Conservation (phyloP, 257 asterid genomes). For the Eucommia ulmoides region DNA sequence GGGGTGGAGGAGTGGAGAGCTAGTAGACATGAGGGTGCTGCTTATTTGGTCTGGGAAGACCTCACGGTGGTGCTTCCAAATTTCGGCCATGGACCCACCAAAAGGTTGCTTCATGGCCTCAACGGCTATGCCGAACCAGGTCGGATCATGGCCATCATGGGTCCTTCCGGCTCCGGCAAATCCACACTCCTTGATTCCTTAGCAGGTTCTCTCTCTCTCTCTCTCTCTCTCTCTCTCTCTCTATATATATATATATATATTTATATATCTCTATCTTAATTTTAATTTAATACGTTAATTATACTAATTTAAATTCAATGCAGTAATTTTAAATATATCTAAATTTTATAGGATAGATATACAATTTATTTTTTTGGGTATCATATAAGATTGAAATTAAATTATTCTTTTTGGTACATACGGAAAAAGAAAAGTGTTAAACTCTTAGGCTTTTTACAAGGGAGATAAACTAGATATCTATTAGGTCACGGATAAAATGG, state of each 20-base stretch:
- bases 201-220: conserved; percentile 40
- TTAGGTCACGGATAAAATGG: no score
- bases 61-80: conserved; percentile 68
- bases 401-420: no score
- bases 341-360: no score
- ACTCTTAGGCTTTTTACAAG: no score
- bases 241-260: not conserved
- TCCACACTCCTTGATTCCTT: conserved; percentile 93
- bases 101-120: conserved; percentile 60
- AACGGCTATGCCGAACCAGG: conserved; percentile 85
- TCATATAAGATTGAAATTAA: no score
- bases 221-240: not conserved
- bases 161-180: conserved; percentile 98
- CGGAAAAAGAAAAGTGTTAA: no score
- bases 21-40: conserved; percentile 50
- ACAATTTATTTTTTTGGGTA: no score
- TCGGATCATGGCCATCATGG: conserved; percentile 95
- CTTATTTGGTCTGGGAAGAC: conserved; percentile 76
- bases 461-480: no score
- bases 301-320: no score
- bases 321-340: no score
- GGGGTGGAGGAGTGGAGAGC: conserved; percentile 27
- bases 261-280: not conserved
- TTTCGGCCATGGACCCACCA: conserved; percentile 61
- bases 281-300: no score